Base-by-base conservation (phyloP, 2,329 filamentous ascomycete genomes). In the Xylariaceae sp. region DNA sequence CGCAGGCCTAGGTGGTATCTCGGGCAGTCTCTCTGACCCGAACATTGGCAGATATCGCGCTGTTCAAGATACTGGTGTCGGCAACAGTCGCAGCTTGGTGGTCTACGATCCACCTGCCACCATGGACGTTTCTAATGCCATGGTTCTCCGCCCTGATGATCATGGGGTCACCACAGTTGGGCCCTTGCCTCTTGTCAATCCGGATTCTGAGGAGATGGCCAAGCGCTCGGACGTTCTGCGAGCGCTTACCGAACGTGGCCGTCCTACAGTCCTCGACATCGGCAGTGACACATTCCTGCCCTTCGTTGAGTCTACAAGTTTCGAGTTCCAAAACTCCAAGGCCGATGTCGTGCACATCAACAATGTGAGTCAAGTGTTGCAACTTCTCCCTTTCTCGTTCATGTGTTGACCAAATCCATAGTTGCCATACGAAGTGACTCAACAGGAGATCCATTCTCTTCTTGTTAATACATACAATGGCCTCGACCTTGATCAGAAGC, bases 291-390 rank as follows among this genome's bases (percentile, higher is more conserved):
- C 39, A 9, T 51, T 52, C 18, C 19, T 57, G 18, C 55, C 55
- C 0, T 57, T 55, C 7, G 36, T 19, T 6, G 43, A 46, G 35
- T 27, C 9, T 2, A 49, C 42, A 18, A 49, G 12, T 3, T 33
- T 45, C 10, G 39, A 44, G 4, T 15, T 12, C 1, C 49, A 39
- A 1, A 10, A 36, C 7, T 42, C 40, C 12, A 42, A 51, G 6
- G 47, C 46, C 17, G 77, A 75, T 2, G 75, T 81, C 11, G 42
- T 81, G 17, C 73, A 74, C 52, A 66, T 82, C 31, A 69, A 62
- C 45, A 81, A 81, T 38, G 78, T 78, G 58, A 68, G 77, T 69
- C 9, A 14, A 2, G 11, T 32, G 15, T 27, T 5, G n/a, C 10
- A n/a, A 7, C 15, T n/a, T 14, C 9, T 17, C 12, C 2, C 6